phyloP scores from a whole-genome alignment of 345 rosid species.

The Cochlearia excelsa region DNA sequence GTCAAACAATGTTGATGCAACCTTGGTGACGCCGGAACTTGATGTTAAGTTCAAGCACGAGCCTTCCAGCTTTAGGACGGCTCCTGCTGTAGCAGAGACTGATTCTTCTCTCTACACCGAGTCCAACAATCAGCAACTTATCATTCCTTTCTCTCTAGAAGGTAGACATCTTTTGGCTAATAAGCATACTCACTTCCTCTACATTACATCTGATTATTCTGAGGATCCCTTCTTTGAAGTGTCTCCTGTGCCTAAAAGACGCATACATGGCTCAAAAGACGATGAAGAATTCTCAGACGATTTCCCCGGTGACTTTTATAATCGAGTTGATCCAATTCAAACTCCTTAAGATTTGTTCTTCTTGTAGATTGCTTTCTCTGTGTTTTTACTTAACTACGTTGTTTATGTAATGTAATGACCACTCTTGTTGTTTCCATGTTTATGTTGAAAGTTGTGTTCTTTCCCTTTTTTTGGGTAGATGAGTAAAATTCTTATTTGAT shows the following conservation, averaged over 20 bases:
- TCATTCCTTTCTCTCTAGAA: constrained; percentile 45
- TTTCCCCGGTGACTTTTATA: constrained; percentile 70
- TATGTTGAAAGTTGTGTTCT: no score
- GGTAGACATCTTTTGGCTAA: constrained; percentile 57
- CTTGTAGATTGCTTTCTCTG: constrained; percentile 9
- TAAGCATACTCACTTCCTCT: constrained; percentile 56
- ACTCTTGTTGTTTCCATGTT: neutral
- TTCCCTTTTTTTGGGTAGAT: no score
- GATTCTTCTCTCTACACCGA: constrained; percentile 23
- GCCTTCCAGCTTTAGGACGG: constrained; percentile 35
- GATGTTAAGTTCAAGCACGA: constrained; percentile 31
- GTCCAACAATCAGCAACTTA: constrained; percentile 33
- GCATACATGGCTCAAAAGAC: constrained; percentile 23
- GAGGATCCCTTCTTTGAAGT: constrained; percentile 52
- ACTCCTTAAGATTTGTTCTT: constrained; percentile 39
- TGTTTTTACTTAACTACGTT: constrained; percentile 26
- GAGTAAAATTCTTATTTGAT: constrained; percentile 6
- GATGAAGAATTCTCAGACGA: constrained; percentile 65
- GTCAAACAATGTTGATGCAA: constrained; percentile 28
- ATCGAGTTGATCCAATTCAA: constrained; percentile 52
- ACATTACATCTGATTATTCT: constrained; percentile 40
- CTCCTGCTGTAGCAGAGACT: constrained; percentile 22
- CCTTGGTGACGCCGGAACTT: constrained; percentile 39
- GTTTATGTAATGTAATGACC: constrained; percentile 12
- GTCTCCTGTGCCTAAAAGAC: constrained; percentile 20